Evolutionary conservation across 2,329 filamentous ascomycete genomes (phyloP), one percentile per base, ranked within the genome.

Genomic region (Paracoccidioides lutzii): DNA sequence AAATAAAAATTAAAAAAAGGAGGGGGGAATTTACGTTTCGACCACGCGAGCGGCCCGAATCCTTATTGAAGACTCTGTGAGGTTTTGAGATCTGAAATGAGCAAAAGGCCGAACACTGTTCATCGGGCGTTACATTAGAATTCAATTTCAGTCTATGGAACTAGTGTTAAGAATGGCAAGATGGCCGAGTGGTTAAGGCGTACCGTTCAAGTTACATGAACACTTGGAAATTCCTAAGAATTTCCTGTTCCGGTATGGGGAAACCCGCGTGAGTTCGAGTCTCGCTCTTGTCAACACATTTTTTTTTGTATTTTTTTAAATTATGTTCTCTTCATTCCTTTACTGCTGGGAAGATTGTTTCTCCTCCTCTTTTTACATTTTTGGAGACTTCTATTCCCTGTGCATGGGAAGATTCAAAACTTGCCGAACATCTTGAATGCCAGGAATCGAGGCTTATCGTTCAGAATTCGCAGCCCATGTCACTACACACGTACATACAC

Each of bases 221-320:
- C 50, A 52, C 50, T 52, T 52, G 50, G 50, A 50, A 50, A 38
- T 42, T 37, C 28, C 38, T 33, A 8, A 52, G 49, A 28, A 42
- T 42, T 38, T 50, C 50, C 50, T 41, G 38, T 14, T 52, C 50
- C 50, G 50, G 50, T 52, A 52, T 52, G 50, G 50, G 50, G 50
- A 52, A 52, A 52, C 50, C 50, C 50, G 38, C 50, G 50, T 52
- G 50, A 52, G 50, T 52, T 52, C 50, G 50, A 52, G 50, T 52
- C 50, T 52, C 50, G 38, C 50, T 52, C 50, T 52, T 52, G 50
- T 52, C 50, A 52, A 33, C 14, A 52, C 15, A 5, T 2, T 14
- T 14, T 4, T 50, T 40, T 37, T 50, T 9, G 22, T 12, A 22
- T 4, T 14, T 12, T 28, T 50, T 38, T 40, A n/a, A n/a, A n/a